Evolutionary conservation across 345 rosid species (phyloP), one percentile per base, ranked within the genome.

Genomic region (Hypericum androsaemum): DNA sequence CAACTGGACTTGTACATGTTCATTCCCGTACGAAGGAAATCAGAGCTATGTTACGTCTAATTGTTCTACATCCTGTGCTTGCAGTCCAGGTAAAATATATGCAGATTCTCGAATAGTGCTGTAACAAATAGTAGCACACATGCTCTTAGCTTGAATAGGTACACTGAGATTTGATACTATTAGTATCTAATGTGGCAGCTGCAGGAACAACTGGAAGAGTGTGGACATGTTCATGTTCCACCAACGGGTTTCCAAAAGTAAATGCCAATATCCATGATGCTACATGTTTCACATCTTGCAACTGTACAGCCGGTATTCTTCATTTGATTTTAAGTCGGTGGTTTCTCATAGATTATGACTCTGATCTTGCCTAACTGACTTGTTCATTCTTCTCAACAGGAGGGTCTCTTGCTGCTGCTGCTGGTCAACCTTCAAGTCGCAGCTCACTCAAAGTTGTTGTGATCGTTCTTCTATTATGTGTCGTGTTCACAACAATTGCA

Each of bases 41-140:
- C 74, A 72, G 69, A 75, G 66, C 58, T 56, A 53, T 64, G 56
- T 74, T 65, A 68, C 59, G 69, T 79, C 72, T 28, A 84, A 81
- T 70, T 92, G 98, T 74, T 81, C 89, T 35, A 54, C 75, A 50
- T 83, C 89, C 63, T 92, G 98, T 67, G 66, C 80, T 64, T 92
- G 98, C 71, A 82, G 50, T 65, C 79, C 77, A 61, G 96, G 98
- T 83, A 74, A 28, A 35, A 35, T 12, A 56, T 9, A 38, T 56
- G 12, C 39, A 39, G 11, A 48, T 50, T 35, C 5, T 17, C 35
- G 28, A 28, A 36, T 37, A 50, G 3, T 41, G 38, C 6, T 12
- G 44, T 45, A 28, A 22, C 28, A 39, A 8, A 36, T 10, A 42
- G 43, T n/a, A 28, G 35, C 37, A 43, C 43, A 32, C 47, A 42